These are phyloP conservation scores for Oenanthe javanica DNA, from an alignment of 140 eudicot genomes.

Conservation along the genomic window DNA sequence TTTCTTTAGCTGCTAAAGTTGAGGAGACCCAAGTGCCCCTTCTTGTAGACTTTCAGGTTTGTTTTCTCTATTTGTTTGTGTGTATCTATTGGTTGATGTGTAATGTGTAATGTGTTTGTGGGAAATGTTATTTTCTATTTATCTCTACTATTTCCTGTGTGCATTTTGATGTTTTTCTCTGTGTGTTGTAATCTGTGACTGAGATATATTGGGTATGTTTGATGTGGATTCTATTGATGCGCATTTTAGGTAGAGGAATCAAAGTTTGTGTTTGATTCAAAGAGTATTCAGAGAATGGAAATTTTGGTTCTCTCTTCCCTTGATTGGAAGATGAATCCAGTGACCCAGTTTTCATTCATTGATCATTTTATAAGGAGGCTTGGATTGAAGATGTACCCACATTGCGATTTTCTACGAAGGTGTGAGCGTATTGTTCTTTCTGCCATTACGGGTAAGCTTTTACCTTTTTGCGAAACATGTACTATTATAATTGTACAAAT, in stretches of 20 bases:
- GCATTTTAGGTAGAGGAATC: conserved; percentile 56
- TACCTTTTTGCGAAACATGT: not conserved
- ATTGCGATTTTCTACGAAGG: conserved; percentile 49
- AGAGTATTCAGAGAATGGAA: conserved; percentile 79
- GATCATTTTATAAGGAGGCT: conserved; percentile 72
- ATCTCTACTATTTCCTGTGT: not conserved
- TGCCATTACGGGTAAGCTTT: conserved; percentile 52
- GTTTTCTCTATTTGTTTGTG: not conserved
- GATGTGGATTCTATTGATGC: not conserved
- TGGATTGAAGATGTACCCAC: conserved; percentile 39
- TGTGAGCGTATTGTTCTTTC: conserved; percentile 59
- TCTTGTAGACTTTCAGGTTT: conserved; percentile 72
- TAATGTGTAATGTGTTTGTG: not conserved
- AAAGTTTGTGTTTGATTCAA: conserved; percentile 68
- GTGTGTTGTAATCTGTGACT: not conserved
- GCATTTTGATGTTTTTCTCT: not conserved
- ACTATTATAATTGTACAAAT: not conserved
- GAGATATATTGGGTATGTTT: not conserved
- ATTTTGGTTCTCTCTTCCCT: conserved; percentile 73
- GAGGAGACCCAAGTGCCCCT: conserved; percentile 93
- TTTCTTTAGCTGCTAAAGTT: conserved; percentile 87
- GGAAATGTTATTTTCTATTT: not conserved
- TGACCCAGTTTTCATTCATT: conserved; percentile 67
- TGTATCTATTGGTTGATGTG: not conserved
- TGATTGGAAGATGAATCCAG: conserved; percentile 85